Conservation (phyloP, 2,329 filamentous ascomycete species). For the Fusarium clavum region DNA sequence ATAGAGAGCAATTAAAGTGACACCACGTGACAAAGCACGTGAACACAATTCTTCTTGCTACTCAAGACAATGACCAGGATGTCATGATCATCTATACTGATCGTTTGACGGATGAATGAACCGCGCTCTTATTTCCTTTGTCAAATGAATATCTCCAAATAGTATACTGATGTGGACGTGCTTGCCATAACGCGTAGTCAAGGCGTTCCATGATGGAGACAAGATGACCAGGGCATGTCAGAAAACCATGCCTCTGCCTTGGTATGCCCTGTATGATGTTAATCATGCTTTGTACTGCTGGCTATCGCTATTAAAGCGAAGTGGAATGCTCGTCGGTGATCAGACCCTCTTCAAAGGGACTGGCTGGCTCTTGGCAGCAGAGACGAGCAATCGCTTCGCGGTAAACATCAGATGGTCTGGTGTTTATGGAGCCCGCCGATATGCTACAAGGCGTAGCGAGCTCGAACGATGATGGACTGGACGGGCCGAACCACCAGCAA, state of each 20-base stretch:
- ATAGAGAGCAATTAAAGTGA: no score
- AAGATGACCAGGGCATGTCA: constrained; percentile 19
- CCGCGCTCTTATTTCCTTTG: not conserved
- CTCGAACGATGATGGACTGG: constrained; percentile 38
- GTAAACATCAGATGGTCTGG: constrained; percentile 33
- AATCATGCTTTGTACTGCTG: constrained; percentile 2
- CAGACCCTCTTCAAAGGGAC: constrained; percentile 3
- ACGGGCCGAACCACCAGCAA: constrained; percentile 39
- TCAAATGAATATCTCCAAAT: not conserved
- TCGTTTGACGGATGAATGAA: not conserved
- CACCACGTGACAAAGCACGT: constrained; percentile 24
- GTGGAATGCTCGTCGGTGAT: constrained; percentile 3
- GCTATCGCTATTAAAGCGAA: not conserved
- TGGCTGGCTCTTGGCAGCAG: not conserved
- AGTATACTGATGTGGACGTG: not conserved
- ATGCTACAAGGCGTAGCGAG: constrained; percentile 14
- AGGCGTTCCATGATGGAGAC: constrained; percentile 18
- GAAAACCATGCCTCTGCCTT: constrained; percentile 23
- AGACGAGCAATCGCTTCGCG: constrained; percentile 13
- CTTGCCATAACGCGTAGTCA: constrained; percentile 19
- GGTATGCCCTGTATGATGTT: constrained; percentile 23
- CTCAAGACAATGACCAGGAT: not conserved
- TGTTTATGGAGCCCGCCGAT: constrained; percentile 28
- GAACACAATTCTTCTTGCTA: not conserved
- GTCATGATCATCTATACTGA: not conserved